Percentiles rank a stretch among this genome's conserved stretches.
Evolutionary conservation across 1,284 basidiomycete genomes (phyloP).

Genomic region (Heterobasidion occidentale): DNA sequence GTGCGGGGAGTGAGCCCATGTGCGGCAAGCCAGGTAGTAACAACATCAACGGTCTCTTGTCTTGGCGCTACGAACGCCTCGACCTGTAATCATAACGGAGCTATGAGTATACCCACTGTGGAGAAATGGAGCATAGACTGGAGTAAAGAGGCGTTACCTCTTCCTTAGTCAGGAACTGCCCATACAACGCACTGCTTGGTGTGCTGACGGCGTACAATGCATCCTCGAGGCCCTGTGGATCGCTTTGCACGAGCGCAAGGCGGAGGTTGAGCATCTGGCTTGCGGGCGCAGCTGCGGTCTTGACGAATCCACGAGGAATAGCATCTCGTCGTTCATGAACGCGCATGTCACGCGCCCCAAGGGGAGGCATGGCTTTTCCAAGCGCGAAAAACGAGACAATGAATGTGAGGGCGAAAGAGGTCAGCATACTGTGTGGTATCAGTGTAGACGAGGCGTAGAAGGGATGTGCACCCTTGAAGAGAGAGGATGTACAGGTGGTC

Average conservation of each 20-base stretch:
- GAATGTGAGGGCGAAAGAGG: background rate
- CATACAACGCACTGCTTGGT: constrained; percentile 20
- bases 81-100: constrained; percentile 15
- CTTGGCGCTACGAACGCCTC: constrained; percentile 27
- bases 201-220: constrained; percentile 22
- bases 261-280: constrained; percentile 14
- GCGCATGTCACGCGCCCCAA: background rate
- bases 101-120: background rate
- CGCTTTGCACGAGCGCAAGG: constrained; percentile 16
- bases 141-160: constrained; percentile 14
- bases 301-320: constrained; percentile 14
- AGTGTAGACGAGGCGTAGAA: too few species aligned
- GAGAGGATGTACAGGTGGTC: too few species aligned
- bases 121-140: too few species aligned
- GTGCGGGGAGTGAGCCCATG: constrained; percentile 18
- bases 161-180: constrained; percentile 22
- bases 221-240: constrained; percentile 23
- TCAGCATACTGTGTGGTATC: too few species aligned
- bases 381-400: background rate
- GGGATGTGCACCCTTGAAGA: too few species aligned
- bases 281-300: constrained; percentile 11
- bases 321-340: constrained; percentile 13
- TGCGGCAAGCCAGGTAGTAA: constrained; percentile 22
- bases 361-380: background rate
- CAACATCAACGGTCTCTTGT: constrained; percentile 18